Base-by-base conservation (phyloP, 2,329 filamentous ascomycete genomes). In the Aureobasidium sp. region DNA sequence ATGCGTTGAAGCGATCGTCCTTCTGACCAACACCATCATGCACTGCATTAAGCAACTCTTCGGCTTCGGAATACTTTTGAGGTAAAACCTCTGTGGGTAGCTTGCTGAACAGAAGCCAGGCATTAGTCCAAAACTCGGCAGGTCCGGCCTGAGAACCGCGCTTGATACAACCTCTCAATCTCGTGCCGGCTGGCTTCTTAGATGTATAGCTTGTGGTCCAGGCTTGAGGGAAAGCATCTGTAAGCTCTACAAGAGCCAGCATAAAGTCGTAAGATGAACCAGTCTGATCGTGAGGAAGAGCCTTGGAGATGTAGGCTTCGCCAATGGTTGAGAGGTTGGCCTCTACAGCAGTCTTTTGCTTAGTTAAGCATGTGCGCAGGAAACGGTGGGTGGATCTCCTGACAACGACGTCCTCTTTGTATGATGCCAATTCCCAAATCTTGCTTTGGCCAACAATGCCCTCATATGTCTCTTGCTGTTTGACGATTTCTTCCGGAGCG, bases 121-220 rank as follows among this genome's bases (percentile, higher is more conserved):
- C 72, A 16, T 82, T 83, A 30, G 79, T 74, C 94, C 94, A 99
- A 70, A 87, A 96, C 10, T 80, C 82, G 3, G 80, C 75, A 0
- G 84, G 78, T 3, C 88, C 88, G n/a, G 86, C 84, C 69, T 97
- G 90, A 0, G 93, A 96, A 3, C 94, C 93, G 68, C 86, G 89
- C 64, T 89, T 86, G 7, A 97, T 77, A 67, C 95, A 94, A 9
- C 85, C 78, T 54, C 83, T 82, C 4, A 99, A 74, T 27, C 87
- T 76, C 63, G 78, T 83, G 63, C 75, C 80, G 63, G 73, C 82
- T 8, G 80, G 70, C 34, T 81, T 82, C 70, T 86, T 86, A 50
- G 79, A 81, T 32, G 74, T 78, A 71, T 86, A 86, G 59, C 83
- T 77, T 5, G 79, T 78, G 1, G 85, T 87, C 94, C 94, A 99